Percentiles rank a stretch among this genome's conserved stretches.
These are phyloP conservation scores for Desmodesmus armatus DNA, from an alignment of 139 green algal species.

Conservation along the genomic window DNA sequence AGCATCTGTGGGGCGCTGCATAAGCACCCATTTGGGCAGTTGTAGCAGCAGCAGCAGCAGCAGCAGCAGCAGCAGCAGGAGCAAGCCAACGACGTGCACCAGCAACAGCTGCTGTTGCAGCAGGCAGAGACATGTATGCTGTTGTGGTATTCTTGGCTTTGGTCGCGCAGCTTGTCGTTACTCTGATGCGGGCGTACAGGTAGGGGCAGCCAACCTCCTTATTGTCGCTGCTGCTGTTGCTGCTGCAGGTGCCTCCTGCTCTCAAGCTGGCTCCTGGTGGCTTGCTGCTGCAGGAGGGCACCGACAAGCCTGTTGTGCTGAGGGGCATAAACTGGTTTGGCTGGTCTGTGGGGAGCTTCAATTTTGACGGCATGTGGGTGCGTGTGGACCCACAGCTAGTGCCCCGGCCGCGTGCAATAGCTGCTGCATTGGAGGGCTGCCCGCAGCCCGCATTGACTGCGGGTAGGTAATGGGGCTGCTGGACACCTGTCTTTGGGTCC, in stretches of 20 bases:
- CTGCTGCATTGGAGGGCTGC: too few species aligned
- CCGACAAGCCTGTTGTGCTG: constrained; percentile 15
- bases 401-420: too few species aligned
- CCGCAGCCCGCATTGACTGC: too few species aligned
- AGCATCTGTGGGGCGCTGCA: not conserved
- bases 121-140: not conserved
- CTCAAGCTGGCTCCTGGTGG: not conserved
- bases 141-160: not conserved
- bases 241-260: constrained; percentile 29
- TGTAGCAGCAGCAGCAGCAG: not conserved
- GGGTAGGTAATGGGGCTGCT: too few species aligned
- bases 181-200: not conserved
- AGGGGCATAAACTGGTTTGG: constrained; percentile 49
- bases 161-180: not conserved
- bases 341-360: constrained; percentile 38
- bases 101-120: not conserved
- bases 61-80: not conserved
- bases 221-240: too few species aligned
- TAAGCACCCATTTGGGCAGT: not conserved
- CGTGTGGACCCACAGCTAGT: not conserved
- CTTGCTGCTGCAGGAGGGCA: not conserved
- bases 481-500: too few species aligned
- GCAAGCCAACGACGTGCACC: not conserved
- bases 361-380: constrained; percentile 46
- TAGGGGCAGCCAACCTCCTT: not conserved